A percentile compares a stretch with the other conserved stretches of the same genome.
Evolutionary conservation across 352 stramenopile genomes (phyloP).

Genomic region (Globisporangium paroecandrum): DNA sequence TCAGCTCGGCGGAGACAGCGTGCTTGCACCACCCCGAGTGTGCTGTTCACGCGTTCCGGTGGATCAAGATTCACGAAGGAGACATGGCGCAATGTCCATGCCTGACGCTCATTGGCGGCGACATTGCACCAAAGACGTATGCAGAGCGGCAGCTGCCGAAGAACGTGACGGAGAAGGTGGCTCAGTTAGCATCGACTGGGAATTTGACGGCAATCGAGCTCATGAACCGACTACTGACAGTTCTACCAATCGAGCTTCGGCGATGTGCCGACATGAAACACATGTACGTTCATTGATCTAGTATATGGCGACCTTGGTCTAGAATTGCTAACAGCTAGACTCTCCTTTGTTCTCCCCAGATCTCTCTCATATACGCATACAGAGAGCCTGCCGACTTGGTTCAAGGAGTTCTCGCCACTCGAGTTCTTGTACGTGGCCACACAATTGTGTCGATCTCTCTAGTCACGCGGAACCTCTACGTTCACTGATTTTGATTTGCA

Average conservation of each 20-base stretch:
- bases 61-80: neutral
- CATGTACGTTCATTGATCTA: constrained; percentile 15
- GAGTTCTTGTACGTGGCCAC: too few relatives aligned
- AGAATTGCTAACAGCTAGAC: neutral
- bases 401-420: too few relatives aligned
- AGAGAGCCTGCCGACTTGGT: too few relatives aligned
- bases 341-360: constrained; percentile 12
- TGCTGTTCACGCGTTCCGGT: constrained; percentile 10
- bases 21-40: constrained; percentile 12
- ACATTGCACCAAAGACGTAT: constrained; percentile 16
- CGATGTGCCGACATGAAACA: constrained; percentile 24
- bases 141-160: constrained; percentile 20
- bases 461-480: too few relatives aligned
- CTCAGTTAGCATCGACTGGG: constrained; percentile 22
- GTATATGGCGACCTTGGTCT: neutral
- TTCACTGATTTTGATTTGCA: too few relatives aligned
- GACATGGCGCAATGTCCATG: constrained; percentile 26
- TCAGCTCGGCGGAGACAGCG: neutral
- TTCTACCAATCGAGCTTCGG: constrained; percentile 18
- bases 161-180: constrained; percentile 18
- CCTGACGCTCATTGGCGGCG: constrained; percentile 23
- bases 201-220: constrained; percentile 30
- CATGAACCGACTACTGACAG: constrained; percentile 24
- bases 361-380: constrained; percentile 17
- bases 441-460: too few relatives aligned